Conservation (phyloP, 768 basidiomycete genomes). For the Lepiota venenata region DNA sequence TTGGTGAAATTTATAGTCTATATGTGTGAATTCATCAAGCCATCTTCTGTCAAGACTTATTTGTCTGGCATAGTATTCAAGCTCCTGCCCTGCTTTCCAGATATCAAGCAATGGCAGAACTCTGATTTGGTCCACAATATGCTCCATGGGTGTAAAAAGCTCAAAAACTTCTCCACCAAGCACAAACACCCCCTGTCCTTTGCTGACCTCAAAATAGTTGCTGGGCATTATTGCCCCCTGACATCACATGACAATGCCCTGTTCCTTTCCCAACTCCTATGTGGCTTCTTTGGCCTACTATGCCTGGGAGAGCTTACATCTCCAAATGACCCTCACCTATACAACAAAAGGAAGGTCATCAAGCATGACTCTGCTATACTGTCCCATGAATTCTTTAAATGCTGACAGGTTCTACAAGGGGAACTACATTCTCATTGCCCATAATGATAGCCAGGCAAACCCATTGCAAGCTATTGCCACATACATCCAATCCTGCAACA, state of each 20-base stretch:
- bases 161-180: too few relatives aligned
- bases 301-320: slow-evolving; percentile 24
- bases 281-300: slow-evolving; percentile 23
- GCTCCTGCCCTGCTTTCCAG: slow-evolving; percentile 30
- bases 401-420: slow-evolving; percentile 23
- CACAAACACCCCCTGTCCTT: too few relatives aligned
- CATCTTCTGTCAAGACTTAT: slow-evolving; percentile 29
- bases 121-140: slow-evolving; percentile 23
- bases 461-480: not conserved
- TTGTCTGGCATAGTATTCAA: slow-evolving; percentile 35
- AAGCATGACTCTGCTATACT: slow-evolving; percentile 11
- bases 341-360: slow-evolving; percentile 15
- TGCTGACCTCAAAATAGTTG: too few relatives aligned
- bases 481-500: too few relatives aligned
- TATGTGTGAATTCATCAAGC: slow-evolving; percentile 32
- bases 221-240: not conserved
- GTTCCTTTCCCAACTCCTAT: slow-evolving; percentile 24
- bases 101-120: slow-evolving; percentile 20
- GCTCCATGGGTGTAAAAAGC: slow-evolving; percentile 25
- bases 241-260: slow-evolving; percentile 18
- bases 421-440: slow-evolving; percentile 13
- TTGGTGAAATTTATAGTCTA: slow-evolving; percentile 30
- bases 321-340: slow-evolving; percentile 12
- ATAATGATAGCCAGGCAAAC: not conserved
- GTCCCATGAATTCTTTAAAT: not conserved